phyloP scores from a whole-genome alignment of 768 basidiomycete genomes.

The Tricholoma furcatifolium region DNA sequence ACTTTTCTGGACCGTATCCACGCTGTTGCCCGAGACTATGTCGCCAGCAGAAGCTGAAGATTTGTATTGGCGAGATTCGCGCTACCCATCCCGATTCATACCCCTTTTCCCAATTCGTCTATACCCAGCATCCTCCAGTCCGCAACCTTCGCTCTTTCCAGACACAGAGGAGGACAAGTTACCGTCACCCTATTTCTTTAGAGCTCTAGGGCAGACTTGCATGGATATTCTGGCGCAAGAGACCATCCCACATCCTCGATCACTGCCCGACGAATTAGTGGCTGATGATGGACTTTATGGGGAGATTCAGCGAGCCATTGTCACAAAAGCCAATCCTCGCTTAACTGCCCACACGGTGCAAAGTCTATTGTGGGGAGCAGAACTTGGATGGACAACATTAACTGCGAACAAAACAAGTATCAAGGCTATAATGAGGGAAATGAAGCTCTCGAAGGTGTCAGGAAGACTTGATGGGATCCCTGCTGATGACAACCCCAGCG shows the following conservation, averaged over 20 bases:
- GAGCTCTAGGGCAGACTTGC: constrained; percentile 51
- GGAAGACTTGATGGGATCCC: constrained; percentile 29
- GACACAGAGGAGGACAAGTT: not conserved
- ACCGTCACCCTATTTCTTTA: constrained; percentile 39
- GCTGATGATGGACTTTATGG: constrained; percentile 14
- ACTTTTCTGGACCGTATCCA: constrained; percentile 44
- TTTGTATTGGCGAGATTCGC: constrained; percentile 63
- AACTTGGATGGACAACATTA: constrained; percentile 78
- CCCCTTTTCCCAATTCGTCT: constrained; percentile 59
- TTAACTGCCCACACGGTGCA: constrained; percentile 78
- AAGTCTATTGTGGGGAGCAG: constrained; percentile 69
- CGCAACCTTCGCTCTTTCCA: constrained; percentile 10
- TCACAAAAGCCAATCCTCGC: constrained; percentile 53
- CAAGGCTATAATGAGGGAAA: constrained; percentile 68
- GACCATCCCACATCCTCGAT: constrained; percentile 33
- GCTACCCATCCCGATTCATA: constrained; percentile 52
- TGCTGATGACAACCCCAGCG: constrained; percentile 6
- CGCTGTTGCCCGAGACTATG: constrained; percentile 9
- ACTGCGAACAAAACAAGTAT: constrained; percentile 84
- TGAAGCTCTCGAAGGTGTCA: constrained; percentile 41
- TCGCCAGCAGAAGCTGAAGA: constrained; percentile 32
- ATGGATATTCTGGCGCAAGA: constrained; percentile 51
- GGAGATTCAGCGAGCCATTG: constrained; percentile 52
- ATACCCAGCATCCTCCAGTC: constrained; percentile 32
- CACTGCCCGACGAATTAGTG: constrained; percentile 22